Evolutionary conservation across 345 rosid species (phyloP), one percentile per base, ranked within the genome.

Genomic region (Eucalyptus curtisii): DNA sequence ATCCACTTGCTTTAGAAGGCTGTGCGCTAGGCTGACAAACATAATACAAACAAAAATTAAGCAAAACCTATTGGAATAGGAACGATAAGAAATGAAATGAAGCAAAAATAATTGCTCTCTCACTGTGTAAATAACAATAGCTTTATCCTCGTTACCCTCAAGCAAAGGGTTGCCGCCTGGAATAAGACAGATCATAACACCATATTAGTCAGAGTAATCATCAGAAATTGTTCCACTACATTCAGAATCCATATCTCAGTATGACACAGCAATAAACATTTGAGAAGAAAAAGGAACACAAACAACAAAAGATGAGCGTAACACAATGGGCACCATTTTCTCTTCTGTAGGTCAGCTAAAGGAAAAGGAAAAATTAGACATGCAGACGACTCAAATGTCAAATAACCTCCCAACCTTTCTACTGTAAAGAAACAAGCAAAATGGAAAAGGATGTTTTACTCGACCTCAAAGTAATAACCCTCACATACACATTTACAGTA

Each of bases 111-210:
- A 86, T 85, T 20, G 87, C 12, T 84, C 68, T 87, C 91, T 91
- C 82, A 98, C 99, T 92, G 94, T 91, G 91, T 95, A 98, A 89
- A 98, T 95, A 89, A 97, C 97, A 89, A 98, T 95, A 88, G 99
- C 99, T 93, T 95, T 98, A 93, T 96, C 98, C 88, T 96, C 98
- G 22, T 76, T 92, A 82, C 92, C 86, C 85, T 94, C 94, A 87
- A 89, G 88, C 57, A 91, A 84, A 86, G 93, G 89, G 90, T 90
- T 93, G 88, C 89, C 90, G 61, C 96, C 98, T 97, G 95, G 81
- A 61, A 44, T 48, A 45, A 71, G 57, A 59, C 3, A 87, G 53
- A 64, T 45, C 42, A 59, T 47, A 44, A 87, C 80, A 61, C 55
- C 10, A 10, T 14, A 48, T 10, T 22, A 64, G 13, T 33, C 57